Evolutionary conservation across 139 green algal genomes (phyloP), one percentile per base, ranked within the genome.

Genomic region (Asterochloris sp.): DNA sequence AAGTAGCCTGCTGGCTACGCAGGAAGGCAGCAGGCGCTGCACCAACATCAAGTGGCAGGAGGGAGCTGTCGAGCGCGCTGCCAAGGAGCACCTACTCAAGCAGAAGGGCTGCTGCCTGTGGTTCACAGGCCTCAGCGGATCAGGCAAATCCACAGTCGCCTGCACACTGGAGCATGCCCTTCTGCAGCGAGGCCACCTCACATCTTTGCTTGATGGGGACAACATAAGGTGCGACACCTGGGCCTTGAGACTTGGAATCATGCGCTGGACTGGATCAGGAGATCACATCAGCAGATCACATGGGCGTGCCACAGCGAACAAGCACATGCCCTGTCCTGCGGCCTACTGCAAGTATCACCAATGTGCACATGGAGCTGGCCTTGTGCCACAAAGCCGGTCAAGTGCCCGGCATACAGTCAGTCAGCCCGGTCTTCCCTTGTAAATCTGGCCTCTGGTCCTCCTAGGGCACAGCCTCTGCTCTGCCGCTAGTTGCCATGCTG

Each of bases 141-240:
- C 84, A 21, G 92, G 92, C 79, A 92, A 97, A 92, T 83, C 60
- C 60, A 91, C 89, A 1, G 88, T 93, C 21, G 93, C 92, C 27
- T 93, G 88, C 82, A 93, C 91, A 15, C 83, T 96, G 26, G 94
- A 98, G 86, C 91, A 98, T 88, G 76, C 93, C 87, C 74, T 96
- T 21, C 87, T 85, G 0, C 91, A 92, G 15, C 83, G 85, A 21
- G 94, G 95, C 54, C 93, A 93, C 38, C 28, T 93, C 2, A 96
- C 92, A 2, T 88, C 92, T 12, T 87, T 98, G 47, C 87, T 99
- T 78, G 96, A 99, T 79, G 96, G 96, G 12, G 96, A 99, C 86
- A 98, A 98, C 86, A 85, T 99, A 24, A 90, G 96, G 1, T 94
- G 98, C 80, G 96, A 54, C 4, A 54, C 38, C 38, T 54, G 38